phyloP scores from a whole-genome alignment of 306 rosid species.

The Cotoneaster glaucophyllus region DNA sequence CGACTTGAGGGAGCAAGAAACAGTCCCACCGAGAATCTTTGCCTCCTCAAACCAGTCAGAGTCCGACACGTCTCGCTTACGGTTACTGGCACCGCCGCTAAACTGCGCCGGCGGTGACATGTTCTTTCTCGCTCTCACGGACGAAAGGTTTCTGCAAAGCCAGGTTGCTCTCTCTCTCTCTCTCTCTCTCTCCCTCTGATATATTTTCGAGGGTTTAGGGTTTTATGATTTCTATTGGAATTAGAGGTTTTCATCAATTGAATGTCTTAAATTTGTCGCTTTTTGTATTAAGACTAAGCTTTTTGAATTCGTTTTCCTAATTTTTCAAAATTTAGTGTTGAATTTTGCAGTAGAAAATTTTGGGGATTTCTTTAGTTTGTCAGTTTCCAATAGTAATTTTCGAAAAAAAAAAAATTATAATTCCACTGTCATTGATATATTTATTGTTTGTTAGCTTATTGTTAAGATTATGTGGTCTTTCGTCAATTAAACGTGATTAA shows the following conservation, averaged over 20 bases:
- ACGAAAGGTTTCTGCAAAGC: not conserved
- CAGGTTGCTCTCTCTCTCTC: conserved; percentile 1
- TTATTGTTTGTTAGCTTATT: too few relatives aligned
- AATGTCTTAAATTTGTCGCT: not conserved
- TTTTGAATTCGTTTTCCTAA: not conserved
- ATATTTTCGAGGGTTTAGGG: not conserved
- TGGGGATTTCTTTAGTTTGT: not conserved
- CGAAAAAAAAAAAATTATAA: too few relatives aligned
- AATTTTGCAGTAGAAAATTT: not conserved
- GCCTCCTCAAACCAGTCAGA: not conserved
- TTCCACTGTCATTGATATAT: too few relatives aligned
- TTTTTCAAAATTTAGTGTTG: not conserved
- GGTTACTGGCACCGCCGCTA: not conserved
- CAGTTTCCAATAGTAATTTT: too few relatives aligned
- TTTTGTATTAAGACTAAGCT: not conserved
- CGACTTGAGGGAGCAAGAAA: not conserved
- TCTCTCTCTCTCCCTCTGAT: not conserved
- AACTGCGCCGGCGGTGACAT: not conserved
- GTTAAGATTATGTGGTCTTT: too few relatives aligned
- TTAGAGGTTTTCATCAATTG: not conserved
- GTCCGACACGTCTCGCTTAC: not conserved
- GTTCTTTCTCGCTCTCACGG: not conserved
- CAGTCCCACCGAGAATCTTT: not conserved
- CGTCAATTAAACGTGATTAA: too few relatives aligned
- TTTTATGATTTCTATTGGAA: not conserved